These are phyloP conservation scores for Lactifluus subvellereus DNA, from an alignment of 768 basidiomycete genomes.

Conservation along the genomic window DNA sequence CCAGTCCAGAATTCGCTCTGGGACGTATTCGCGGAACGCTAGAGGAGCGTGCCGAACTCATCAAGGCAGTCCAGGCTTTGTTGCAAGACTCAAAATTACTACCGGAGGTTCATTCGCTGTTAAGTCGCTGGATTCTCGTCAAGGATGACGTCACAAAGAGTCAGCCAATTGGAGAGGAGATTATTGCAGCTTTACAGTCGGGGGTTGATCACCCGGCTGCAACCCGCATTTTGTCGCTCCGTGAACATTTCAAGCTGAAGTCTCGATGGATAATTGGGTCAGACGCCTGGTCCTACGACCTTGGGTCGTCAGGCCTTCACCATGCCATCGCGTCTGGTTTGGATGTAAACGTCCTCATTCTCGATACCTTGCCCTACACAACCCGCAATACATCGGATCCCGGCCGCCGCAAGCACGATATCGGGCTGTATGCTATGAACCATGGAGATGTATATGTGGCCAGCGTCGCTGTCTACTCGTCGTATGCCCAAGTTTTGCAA, in stretches of 20 bases:
- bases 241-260: constrained; percentile 54
- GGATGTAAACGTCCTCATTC: constrained; percentile 91
- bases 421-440: constrained; percentile 97
- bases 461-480: constrained; percentile 91
- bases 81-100: constrained; percentile 47
- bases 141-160: constrained; percentile 69
- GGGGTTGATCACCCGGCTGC: constrained; percentile 40
- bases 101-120: constrained; percentile 57
- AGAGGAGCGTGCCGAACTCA: constrained; percentile 66
- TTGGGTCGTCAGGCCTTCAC: constrained; percentile 92
- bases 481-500: constrained; percentile 91
- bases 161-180: constrained; percentile 48
- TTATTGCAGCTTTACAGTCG: constrained; percentile 46
- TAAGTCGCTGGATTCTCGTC: constrained; percentile 76
- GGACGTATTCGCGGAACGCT: constrained; percentile 83
- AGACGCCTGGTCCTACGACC: constrained; percentile 98
- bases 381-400: constrained; percentile 63
- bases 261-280: constrained; percentile 98
- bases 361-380: constrained; percentile 90
- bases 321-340: constrained; percentile 90
- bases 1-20: constrained; percentile 89
- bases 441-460: constrained; percentile 96
- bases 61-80: constrained; percentile 57
- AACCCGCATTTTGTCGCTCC: constrained; percentile 52
- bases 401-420: constrained; percentile 86